Evolutionary conservation across 495 filamentous ascomycete genomes (phyloP).

Genomic region (Annulohypoxylon maeteangense): DNA sequence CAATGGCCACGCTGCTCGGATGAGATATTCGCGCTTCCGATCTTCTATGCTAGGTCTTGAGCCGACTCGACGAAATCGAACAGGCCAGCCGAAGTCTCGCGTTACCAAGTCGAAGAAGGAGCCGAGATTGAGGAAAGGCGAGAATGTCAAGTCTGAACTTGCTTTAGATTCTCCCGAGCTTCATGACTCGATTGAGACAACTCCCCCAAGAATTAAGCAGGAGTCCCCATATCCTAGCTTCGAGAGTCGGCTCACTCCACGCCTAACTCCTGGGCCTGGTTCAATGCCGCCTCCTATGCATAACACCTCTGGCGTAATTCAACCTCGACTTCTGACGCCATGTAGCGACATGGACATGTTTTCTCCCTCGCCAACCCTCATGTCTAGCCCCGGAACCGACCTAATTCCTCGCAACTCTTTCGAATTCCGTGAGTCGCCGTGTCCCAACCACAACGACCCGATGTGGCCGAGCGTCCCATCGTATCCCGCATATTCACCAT

Average conservation of each 20-base stretch:
- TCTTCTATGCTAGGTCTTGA: constrained; percentile 54
- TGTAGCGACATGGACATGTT: constrained; percentile 57
- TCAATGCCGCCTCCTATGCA: constrained; percentile 19
- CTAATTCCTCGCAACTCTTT: constrained; percentile 42
- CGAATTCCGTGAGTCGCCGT: constrained; percentile 43
- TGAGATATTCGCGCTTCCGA: constrained; percentile 80
- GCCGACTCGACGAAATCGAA: constrained; percentile 55
- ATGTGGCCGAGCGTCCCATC: constrained; percentile 37
- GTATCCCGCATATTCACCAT: constrained; percentile 32
- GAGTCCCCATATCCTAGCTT: constrained; percentile 41
- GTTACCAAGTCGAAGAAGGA: constrained; percentile 57
- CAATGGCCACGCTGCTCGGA: constrained; percentile 83
- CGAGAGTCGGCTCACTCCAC: constrained; percentile 38
- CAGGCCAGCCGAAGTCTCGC: constrained; percentile 45
- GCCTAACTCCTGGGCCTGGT: constrained; percentile 42
- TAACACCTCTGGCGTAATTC: constrained; percentile 38
- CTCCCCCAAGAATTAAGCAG: constrained; percentile 51
- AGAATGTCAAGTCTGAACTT: constrained; percentile 43
- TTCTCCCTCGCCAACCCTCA: constrained; percentile 36
- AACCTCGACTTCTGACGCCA: constrained; percentile 55
- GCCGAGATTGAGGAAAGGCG: constrained; percentile 47
- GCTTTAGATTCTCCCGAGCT: constrained; percentile 24
- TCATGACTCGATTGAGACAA: constrained; percentile 9
- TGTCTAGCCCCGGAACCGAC: constrained; percentile 44
- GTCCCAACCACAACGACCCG: constrained; percentile 41